Base-by-base conservation (phyloP, 768 basidiomycete genomes). In the Termitomyces sp. region DNA sequence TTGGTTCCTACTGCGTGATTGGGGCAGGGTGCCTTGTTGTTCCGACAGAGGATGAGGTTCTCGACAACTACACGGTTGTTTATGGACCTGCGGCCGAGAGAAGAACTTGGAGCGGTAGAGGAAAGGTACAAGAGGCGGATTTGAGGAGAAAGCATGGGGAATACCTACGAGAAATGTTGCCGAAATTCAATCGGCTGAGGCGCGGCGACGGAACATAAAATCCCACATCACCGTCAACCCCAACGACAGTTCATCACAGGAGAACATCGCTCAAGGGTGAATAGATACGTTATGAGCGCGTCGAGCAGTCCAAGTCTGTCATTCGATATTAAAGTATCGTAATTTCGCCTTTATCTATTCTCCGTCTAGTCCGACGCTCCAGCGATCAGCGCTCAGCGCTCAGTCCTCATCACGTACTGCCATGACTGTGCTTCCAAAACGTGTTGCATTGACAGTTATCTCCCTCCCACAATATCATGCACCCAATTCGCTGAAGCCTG, bases 121-220 rank as follows among this genome's bases (percentile, higher is more conserved):
- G 93, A 8, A 84, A 86, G 63, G 77, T 87, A 0, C 93, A 95
- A 66, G 95, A 95, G 66, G 80, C 81, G 30, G 93, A 93, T 66
- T 70, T 98, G 60, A 79, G 93, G 55, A 76, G 82, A 47, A 98
- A 98, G 68, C 95, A 98, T 66, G 84, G 87, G 4, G 94, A 96
- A 66, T 98, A 98, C 70, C 78, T 98, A 54, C 78, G 87, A 45
- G 96, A 98, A 70, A 94, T 94, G 87, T 66, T 94, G 46, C 91
- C 91, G 47, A 93, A 94, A 73, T 94, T 94, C 67, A 93, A 94
- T 70, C 74, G 91, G 52, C 67, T 92, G 58, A 73, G 88, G 57
- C 75, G 84, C 53, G 84, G 81, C 22, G 84, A 86, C 62, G 83
- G 80, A 45, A 55, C 42, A 33, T 54, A 30, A 13, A 30, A 27